Evolutionary conservation across 352 stramenopile species (phyloP), one percentile per base, ranked within the genome.

Genomic region (Pythium aquatile): DNA sequence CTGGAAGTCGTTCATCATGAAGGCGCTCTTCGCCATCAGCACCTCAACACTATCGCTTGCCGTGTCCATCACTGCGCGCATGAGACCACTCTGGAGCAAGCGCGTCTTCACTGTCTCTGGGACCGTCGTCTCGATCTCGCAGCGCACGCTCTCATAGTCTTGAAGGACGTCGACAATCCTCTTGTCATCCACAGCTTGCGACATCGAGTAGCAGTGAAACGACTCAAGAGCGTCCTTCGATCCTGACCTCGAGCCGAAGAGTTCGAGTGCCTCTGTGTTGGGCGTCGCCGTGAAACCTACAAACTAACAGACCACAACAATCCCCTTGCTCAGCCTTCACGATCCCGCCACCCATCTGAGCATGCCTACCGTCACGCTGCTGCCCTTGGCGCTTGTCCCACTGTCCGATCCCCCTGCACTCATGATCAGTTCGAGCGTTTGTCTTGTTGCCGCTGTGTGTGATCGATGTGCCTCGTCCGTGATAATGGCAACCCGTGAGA

Each of bases 391-490:
- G 26, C 28, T 51, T 14, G 55, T 20, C 7, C 24, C 44, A 14
- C 10, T 28, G 11, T 57, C 57, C 26, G 20, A 66, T 63, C 87
- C 71, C 58, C 75, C 77, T n/a, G 77, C 74, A 17, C 69, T 69
- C 46, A 93, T 70, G 35, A 94, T 75, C 56, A 74, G 75, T 55
- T 91, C 74, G 48, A 94, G 86, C 7, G 81, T 78, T 16, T 88
- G 71, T 17, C 86, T 70, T 14, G 86, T 94, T 2, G 82, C 77
- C 16, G 74, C 69, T 10, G 82, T 83, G 54, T 94, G 84, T 2
- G 86, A 92, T 20, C 86, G 86, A 71, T 94, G 86, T 0, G 84
- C 86, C 72, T 94, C 86, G 62, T 94, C 86, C 13, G 84, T 90
- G 56, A 94, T 87, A 64, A 94, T 92, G 0, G 81, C 86, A 17